Evolutionary conservation across 2,329 filamentous ascomycete species (phyloP).

Genomic region (Trichoderma sp.): DNA sequence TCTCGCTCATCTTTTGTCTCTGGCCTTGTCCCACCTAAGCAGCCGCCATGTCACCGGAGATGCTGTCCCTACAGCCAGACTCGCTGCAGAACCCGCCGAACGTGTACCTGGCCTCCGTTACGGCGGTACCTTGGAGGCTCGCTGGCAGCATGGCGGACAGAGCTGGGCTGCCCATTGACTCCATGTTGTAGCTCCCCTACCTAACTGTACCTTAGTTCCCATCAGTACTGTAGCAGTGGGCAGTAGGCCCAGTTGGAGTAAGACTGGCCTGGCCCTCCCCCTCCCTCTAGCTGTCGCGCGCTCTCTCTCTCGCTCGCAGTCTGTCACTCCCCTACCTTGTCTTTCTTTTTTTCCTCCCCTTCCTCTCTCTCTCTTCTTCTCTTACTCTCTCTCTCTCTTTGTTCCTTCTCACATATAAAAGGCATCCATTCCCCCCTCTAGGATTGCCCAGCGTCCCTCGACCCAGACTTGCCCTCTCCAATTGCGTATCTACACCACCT

Average conservation of each 20-base stretch:
- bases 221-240: not conserved
- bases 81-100: not conserved
- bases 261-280: constrained; percentile 16
- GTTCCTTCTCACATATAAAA: constrained; percentile 19
- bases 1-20: not conserved
- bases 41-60: not conserved
- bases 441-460: constrained; percentile 19
- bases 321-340: constrained; percentile 11
- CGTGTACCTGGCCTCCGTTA: constrained; percentile 11
- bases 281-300: constrained; percentile 11
- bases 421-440: constrained; percentile 21
- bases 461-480: constrained; percentile 15
- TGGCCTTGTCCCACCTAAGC: constrained; percentile 15
- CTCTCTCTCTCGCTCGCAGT: constrained; percentile 3
- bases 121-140: not conserved
- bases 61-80: constrained; percentile 3
- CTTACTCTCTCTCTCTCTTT: constrained; percentile 9
- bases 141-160: not conserved
- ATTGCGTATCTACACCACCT: not conserved
- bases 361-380: constrained; percentile 18
- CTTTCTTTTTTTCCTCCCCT: constrained; percentile 20
- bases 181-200: constrained; percentile 17
- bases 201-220: constrained; percentile 1
- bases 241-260: constrained; percentile 19
- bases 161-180: not conserved